Conservation (phyloP, 768 basidiomycete genomes). For the Serpula lacrymans region DNA sequence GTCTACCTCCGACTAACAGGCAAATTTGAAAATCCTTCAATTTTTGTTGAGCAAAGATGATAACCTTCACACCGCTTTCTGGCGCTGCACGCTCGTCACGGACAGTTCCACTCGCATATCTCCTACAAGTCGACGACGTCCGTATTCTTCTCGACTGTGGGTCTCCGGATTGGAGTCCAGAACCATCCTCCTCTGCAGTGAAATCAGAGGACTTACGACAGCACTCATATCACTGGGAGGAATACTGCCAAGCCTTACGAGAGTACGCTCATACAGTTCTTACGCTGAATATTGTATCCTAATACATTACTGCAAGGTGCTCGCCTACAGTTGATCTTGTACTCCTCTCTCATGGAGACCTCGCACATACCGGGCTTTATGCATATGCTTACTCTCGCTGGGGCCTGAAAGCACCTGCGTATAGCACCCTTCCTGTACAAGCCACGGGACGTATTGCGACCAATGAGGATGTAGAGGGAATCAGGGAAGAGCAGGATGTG, state of each 20-base stretch:
- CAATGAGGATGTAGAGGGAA: conserved; percentile 81
- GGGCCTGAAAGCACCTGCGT: conserved; percentile 87
- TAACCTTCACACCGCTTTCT: conserved; percentile 90
- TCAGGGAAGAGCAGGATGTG: conserved; percentile 72
- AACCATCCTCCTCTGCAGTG: conserved; percentile 31
- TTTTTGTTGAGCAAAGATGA: conserved; percentile 52
- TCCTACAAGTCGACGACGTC: conserved; percentile 93
- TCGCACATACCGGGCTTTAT: conserved; percentile 87
- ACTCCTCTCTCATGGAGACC: conserved; percentile 90
- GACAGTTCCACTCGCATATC: conserved; percentile 70
- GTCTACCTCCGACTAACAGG: background rate
- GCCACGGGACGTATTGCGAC: conserved; percentile 93
- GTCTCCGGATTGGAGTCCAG: conserved; percentile 81
- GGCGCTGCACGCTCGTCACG: conserved; percentile 71
- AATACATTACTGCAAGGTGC: conserved; percentile 40
- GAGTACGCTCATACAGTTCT: conserved; percentile 47
- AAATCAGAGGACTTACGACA: conserved; percentile 29
- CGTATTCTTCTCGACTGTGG: conserved; percentile 94
- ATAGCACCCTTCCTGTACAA: conserved; percentile 92
- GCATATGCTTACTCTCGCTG: conserved; percentile 88
- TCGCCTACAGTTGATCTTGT: conserved; percentile 87
- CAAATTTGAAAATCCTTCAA: background rate
- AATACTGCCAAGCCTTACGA: conserved; percentile 64
- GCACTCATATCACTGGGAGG: conserved; percentile 47
- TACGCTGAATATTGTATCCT: conserved; percentile 4